Base-by-base conservation (phyloP, 148 eudicot species). In the Pouteria glomerata region DNA sequence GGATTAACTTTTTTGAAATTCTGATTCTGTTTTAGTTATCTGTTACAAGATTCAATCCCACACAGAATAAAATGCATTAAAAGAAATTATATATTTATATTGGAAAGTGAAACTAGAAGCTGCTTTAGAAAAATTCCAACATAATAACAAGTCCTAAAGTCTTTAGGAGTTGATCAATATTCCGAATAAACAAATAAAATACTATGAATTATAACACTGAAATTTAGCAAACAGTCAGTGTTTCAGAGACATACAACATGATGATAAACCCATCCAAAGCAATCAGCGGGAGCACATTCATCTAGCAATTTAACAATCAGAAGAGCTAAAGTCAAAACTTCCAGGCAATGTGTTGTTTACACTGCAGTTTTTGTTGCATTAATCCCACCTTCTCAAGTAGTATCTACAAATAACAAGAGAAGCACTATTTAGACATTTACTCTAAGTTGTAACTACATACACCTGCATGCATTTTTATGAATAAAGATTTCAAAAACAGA, bases 221-320 rank as follows among this genome's bases (percentile, higher is more conserved):
- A 62, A 41, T 45, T 63, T 16, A 63, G 12, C 41, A 30, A 21
- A 41, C 23, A 21, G 30, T 37, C 7, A 1, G 67, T 41, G 31
- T 62, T 62, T 62, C 29, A 62, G 66, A 62, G 48, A 62, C 48
- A 14, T 62, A 63, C 67, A 63, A 63, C n/a, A 63, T 41, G 47
- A 41, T 63, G 31, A 63, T 39, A 63, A 63, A 39, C 67, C 50
- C 50, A 23, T 63, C 50, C n/a, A 24, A 39, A 63, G 19, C 26
- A 12, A 63, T 39, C 67, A 39, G 31, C 48, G 21, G 67, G 30
- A 41, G 50, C 48, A 30, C 66, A 41, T 10, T 41, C 67, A 44
- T 21, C 48, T 63, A 23, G 31, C 26, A 12, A 39, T 8, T 15
- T 21, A 37, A 63, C 66, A 63, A 30, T 63, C 29, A 1, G 48